phyloP scores from a whole-genome alignment of 805 yeast species.

The Hanseniaspora vineae region DNA sequence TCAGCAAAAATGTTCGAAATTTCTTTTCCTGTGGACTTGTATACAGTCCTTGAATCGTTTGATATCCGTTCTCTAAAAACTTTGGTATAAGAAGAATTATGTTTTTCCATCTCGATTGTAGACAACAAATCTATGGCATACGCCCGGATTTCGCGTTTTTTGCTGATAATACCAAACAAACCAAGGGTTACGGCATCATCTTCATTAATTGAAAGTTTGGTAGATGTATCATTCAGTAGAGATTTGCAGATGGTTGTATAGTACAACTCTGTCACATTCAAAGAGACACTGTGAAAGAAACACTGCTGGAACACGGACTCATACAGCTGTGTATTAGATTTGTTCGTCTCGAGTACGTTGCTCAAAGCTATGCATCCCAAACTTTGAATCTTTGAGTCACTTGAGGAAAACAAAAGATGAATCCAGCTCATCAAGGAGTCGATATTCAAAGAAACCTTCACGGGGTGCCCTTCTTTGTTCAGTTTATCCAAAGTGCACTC shows the following conservation, averaged over 20 bases:
- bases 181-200: constrained; percentile 65
- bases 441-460: constrained; percentile 58
- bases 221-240: constrained; percentile 31
- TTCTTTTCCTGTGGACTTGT: constrained; percentile 74
- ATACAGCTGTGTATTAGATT: constrained; percentile 36
- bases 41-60: constrained; percentile 68
- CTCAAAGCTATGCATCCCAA: constrained; percentile 61
- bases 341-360: constrained; percentile 52
- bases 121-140: constrained; percentile 63
- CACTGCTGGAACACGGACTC: constrained; percentile 60
- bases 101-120: constrained; percentile 47
- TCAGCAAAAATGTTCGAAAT: constrained; percentile 63
- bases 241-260: constrained; percentile 62
- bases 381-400: constrained; percentile 41
- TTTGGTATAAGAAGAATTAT: constrained; percentile 39
- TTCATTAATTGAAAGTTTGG: constrained; percentile 35
- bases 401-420: constrained; percentile 51
- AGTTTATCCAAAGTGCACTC: constrained; percentile 36
- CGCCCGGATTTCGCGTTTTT: constrained; percentile 50
- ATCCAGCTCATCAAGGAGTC: constrained; percentile 66
- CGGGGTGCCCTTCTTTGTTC: constrained; percentile 17
- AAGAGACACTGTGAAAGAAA: constrained; percentile 39
- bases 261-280: constrained; percentile 49
- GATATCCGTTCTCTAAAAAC: constrained; percentile 58
- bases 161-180: constrained; percentile 67